Evolutionary conservation across 805 yeast species (phyloP).

Genomic region (Candida boidinii): DNA sequence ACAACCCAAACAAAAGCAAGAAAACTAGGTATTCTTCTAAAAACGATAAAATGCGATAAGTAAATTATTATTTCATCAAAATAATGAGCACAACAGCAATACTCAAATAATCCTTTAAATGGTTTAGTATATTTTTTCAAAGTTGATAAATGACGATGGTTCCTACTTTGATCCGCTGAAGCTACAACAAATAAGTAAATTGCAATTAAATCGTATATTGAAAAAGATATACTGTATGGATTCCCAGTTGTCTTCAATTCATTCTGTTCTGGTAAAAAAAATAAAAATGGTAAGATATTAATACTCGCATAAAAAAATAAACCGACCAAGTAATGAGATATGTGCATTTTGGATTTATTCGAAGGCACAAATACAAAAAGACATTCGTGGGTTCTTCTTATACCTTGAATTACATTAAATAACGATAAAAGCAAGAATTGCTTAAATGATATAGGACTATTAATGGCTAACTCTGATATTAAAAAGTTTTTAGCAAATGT

Average conservation of each 20-base stretch:
- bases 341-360: slow-evolving; percentile 43
- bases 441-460: slow-evolving; percentile 1
- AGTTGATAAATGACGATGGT: slow-evolving; percentile 41
- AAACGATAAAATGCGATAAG: slow-evolving; percentile 17
- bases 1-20: slow-evolving; percentile 28
- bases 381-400: slow-evolving; percentile 50
- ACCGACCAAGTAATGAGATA: slow-evolving; percentile 62
- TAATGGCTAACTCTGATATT: too few relatives aligned
- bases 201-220: slow-evolving; percentile 3
- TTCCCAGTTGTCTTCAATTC: not conserved
- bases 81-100: slow-evolving; percentile 61
- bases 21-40: slow-evolving; percentile 12
- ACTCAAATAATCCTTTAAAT: slow-evolving; percentile 35
- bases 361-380: slow-evolving; percentile 38
- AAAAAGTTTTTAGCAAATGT: too few relatives aligned
- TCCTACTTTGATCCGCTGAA: slow-evolving; percentile 37
- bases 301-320: slow-evolving; percentile 46
- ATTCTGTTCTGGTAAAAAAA: slow-evolving; percentile 8
- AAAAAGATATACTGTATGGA: slow-evolving; percentile 11
- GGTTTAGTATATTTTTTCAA: slow-evolving; percentile 54
- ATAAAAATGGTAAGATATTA: slow-evolving; percentile 25
- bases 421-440: slow-evolving; percentile 10
- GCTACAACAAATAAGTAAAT: slow-evolving; percentile 22
- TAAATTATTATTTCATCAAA: slow-evolving; percentile 58
- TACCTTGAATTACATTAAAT: slow-evolving; percentile 38